These are phyloP conservation scores for Raphidocelis subcapitata DNA, from an alignment of 139 green algal genomes.

Conservation along the genomic window DNA sequence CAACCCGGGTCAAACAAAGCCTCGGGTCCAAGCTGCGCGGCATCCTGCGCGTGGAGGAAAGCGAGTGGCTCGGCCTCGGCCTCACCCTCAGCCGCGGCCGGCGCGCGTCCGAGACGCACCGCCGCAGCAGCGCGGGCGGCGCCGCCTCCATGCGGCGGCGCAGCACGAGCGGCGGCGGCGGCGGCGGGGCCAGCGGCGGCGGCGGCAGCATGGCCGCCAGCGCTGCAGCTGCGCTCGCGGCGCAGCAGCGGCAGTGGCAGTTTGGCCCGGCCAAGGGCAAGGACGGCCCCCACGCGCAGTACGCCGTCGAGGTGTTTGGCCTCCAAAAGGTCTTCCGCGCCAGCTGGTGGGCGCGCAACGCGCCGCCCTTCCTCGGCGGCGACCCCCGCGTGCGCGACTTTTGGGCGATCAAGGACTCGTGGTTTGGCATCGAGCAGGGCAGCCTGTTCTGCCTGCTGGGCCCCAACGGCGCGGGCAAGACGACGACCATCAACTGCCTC, in stretches of 20 bases:
- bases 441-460: conserved; percentile 85
- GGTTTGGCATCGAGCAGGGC: conserved; percentile 76
- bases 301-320: conserved; percentile 68
- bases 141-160: too few relatives aligned
- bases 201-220: too few relatives aligned
- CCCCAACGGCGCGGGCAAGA: conserved; percentile 77
- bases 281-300: not conserved
- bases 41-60: too few relatives aligned
- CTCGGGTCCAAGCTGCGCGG: too few relatives aligned
- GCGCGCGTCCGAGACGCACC: too few relatives aligned
- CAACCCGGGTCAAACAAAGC: too few relatives aligned
- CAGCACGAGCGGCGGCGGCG: too few relatives aligned
- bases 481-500: conserved; percentile 91
- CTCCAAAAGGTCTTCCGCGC: conserved; percentile 58
- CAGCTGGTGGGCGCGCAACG: too few relatives aligned
- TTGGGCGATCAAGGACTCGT: conserved; percentile 79
- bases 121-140: too few relatives aligned
- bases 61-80: not conserved
- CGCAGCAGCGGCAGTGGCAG: too few relatives aligned
- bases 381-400: conserved; percentile 44
- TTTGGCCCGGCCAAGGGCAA: not conserved
- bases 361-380: not conserved
- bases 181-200: too few relatives aligned
- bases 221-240: too few relatives aligned
- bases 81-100: not conserved